Evolutionary conservation across 192 early-diverging fungal genomes (phyloP), one percentile per base, ranked within the genome.

Genomic region (Oehlia diaphana): DNA sequence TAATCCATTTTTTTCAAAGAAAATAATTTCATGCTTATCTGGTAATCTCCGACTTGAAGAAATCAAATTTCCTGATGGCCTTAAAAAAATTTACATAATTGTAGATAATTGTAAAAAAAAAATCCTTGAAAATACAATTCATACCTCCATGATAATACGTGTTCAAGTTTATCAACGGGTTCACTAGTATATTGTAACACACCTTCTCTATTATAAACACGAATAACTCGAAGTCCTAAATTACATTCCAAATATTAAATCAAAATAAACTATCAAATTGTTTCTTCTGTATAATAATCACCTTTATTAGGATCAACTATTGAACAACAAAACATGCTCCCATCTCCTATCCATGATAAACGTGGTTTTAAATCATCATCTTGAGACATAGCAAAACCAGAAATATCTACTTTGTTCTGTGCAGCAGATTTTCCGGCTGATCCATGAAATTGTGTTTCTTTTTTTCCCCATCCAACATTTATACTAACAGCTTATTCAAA

Each of bases 381-480:
- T 0, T 81, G 76, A 14, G 92, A 91, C 23, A 86, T 73, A 21
- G 81, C 84, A 53, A 85, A 84, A 69, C 79, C 80, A 21, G 74
- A 81, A 16, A 77, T 76, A 71, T 83, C 84, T 8, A 80, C 77
- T 73, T 86, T 89, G 80, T 83, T 81, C 75, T 87, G 84, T 3
- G 93, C 92, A 16, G 93, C 93, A 31, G 85, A 75, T 82, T 97
- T 96, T 72, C 94, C 96, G 67, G 87, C 93, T 23, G 92, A 90
- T 65, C 98, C 98, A 80, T 98, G 96, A 82, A 98, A 99, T 81
- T 99, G 98, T 13, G 98, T 99, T 82, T 97, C 97, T 72, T 94
- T 95, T 62, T 89, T 92, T 79, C 98, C 98, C 98, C 98, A 99
- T 58, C 98, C 98, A n/a, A 99, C 89, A 28, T 87, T 90, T 13